Percentiles rank a stretch among this genome's conserved stretches.
Conservation (phyloP, 306 rosid genomes). For the Arachis hypogaea region DNA sequence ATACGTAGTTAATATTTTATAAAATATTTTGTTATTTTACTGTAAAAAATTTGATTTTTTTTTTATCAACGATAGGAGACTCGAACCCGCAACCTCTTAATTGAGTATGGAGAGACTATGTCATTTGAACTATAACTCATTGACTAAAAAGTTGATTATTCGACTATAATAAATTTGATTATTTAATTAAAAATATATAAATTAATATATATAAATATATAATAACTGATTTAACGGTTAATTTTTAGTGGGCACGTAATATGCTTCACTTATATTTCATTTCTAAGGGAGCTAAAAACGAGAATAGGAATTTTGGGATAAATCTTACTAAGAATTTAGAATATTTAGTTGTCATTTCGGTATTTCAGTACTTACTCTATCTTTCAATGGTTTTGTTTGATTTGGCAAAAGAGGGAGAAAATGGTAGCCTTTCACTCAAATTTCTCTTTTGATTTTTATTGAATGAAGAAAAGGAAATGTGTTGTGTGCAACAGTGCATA, state of each 20-base stretch:
- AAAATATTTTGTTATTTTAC: no score
- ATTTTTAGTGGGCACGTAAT: no score
- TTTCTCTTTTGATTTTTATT: background rate
- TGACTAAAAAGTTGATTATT: background rate
- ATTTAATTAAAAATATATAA: no score
- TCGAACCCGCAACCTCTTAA: no score
- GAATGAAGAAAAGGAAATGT: background rate
- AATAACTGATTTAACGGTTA: no score
- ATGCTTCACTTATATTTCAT: background rate
- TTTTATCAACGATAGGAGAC: no score
- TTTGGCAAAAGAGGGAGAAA: background rate
- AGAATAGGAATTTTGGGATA: slow-evolving; percentile 25
- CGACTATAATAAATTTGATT: no score
- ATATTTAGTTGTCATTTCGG: slow-evolving; percentile 40
- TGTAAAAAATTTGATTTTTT: no score
- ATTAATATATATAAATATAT: no score
- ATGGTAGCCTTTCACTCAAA: background rate
- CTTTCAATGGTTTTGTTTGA: slow-evolving; percentile 4
- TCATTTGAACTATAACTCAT: no score
- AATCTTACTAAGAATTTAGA: slow-evolving; percentile 31
- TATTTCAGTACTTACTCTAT: slow-evolving; percentile 11
- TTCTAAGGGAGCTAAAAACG: slow-evolving; percentile 2
- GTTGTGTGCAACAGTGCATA: background rate
- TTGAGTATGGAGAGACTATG: no score
- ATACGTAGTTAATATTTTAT: no score